Percentiles rank a stretch among this genome's conserved stretches.
These are phyloP conservation scores for Calonectria henricotiae DNA, from an alignment of 2,329 filamentous ascomycete genomes.

Conservation along the genomic window DNA sequence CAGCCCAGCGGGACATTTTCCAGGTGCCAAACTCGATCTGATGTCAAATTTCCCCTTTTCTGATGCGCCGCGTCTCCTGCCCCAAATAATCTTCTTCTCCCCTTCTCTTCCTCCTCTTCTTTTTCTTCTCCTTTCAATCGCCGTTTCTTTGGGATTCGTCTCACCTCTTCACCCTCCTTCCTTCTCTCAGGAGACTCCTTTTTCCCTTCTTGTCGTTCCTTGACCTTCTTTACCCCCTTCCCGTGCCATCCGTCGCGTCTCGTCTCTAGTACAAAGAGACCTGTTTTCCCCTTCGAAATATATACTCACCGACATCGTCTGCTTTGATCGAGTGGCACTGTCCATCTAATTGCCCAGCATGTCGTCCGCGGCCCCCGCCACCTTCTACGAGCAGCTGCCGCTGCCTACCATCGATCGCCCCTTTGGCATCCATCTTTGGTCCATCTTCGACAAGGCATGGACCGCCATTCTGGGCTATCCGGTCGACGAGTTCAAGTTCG, in stretches of 20 bases:
- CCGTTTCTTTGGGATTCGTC: conserved; percentile 44
- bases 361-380: conserved; percentile 60
- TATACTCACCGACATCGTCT: conserved; percentile 17
- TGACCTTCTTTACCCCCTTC: conserved; percentile 49
- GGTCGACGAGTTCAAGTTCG: conserved; percentile 88
- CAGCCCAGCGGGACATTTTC: conserved; percentile 31
- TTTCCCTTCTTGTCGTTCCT: conserved; percentile 60
- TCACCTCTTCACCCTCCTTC: conserved; percentile 35
- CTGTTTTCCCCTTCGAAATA: conserved; percentile 1
- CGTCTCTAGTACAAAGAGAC: conserved; percentile 26
- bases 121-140: conserved; percentile 48
- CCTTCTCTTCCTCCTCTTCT: conserved; percentile 54
- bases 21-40: conserved; percentile 44
- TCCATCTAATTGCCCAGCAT: conserved; percentile 53
- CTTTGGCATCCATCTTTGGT: conserved; percentile 94
- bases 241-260: conserved; percentile 52
- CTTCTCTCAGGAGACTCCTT: conserved; percentile 47
- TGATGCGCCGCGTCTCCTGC: conserved; percentile 50
- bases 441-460: conserved; percentile 92
- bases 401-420: conserved; percentile 90
- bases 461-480: conserved; percentile 84
- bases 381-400: conserved; percentile 73
- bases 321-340: conserved; percentile 35
- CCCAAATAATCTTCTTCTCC: conserved; percentile 51
- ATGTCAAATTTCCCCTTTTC: conserved; percentile 61